These are phyloP conservation scores for Mollisiaceae sp. DNA, from an alignment of 2,329 filamentous ascomycete genomes.

Conservation along the genomic window DNA sequence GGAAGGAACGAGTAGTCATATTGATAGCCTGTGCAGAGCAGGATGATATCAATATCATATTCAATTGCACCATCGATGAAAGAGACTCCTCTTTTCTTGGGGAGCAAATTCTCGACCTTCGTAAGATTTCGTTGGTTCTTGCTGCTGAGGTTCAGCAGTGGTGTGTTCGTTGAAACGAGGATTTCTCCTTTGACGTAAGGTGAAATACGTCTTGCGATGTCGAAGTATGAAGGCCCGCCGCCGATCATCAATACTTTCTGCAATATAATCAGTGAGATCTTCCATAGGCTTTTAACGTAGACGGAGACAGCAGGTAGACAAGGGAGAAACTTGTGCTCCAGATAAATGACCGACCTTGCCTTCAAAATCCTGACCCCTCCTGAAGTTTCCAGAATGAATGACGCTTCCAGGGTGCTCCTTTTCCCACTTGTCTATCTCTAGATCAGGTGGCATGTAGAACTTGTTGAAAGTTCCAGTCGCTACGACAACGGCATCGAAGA, in stretches of 20 bases:
- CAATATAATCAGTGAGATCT: not conserved
- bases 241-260: constrained; percentile 9
- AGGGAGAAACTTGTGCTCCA: not conserved
- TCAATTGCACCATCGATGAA: not conserved
- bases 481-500: constrained; percentile 13
- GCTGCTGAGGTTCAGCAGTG: not conserved
- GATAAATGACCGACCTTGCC: not conserved
- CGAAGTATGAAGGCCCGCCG: not conserved
- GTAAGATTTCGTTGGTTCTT: not conserved
- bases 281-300: not conserved
- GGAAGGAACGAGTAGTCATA: constrained; percentile 7
- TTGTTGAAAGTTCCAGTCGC: constrained; percentile 1
- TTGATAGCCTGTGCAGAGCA: constrained; percentile 10
- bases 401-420: not conserved
- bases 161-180: not conserved
- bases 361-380: not conserved
- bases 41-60: constrained; percentile 1
- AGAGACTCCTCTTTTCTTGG: not conserved
- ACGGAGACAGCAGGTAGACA: not conserved
- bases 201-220: not conserved
- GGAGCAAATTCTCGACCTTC: not conserved
- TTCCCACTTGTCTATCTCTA: not conserved
- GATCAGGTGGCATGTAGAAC: not conserved
- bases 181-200: not conserved
- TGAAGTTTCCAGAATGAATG: constrained; percentile 1